Evolutionary conservation across 2,329 filamentous ascomycete genomes (phyloP).

Genomic region (Fusarium sp.): DNA sequence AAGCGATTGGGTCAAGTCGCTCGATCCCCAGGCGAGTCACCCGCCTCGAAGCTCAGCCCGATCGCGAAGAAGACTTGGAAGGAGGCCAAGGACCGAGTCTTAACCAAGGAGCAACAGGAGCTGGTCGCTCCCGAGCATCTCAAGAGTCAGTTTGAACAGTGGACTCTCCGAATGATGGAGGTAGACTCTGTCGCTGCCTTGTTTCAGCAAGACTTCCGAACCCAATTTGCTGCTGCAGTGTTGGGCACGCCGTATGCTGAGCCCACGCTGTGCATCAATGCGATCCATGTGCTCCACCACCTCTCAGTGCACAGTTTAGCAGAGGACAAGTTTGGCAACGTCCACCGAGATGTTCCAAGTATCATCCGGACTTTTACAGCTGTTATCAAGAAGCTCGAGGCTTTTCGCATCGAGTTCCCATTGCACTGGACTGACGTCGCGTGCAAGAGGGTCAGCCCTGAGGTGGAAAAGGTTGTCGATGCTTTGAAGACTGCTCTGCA

Average conservation of each 20-base stretch:
- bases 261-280: conserved; percentile 77
- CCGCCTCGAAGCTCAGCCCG: conserved; percentile 65
- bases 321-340: conserved; percentile 88
- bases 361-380: conserved; percentile 81
- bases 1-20: conserved; percentile 61
- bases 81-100: conserved; percentile 63
- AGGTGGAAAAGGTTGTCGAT: conserved; percentile 79
- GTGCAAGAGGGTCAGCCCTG: conserved; percentile 67
- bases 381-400: conserved; percentile 78
- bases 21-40: conserved; percentile 64
- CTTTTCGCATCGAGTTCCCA: conserved; percentile 71
- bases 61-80: conserved; percentile 65
- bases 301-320: conserved; percentile 80
- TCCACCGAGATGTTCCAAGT: conserved; percentile 83
- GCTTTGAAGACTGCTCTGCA: conserved; percentile 76
- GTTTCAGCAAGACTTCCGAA: conserved; percentile 79
- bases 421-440: conserved; percentile 86
- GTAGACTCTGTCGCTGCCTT: conserved; percentile 72
- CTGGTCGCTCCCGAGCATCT: conserved; percentile 66
- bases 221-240: conserved; percentile 76
- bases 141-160: conserved; percentile 62
- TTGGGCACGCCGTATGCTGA: conserved; percentile 82
- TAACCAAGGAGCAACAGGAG: conserved; percentile 69
- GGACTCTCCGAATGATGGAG: conserved; percentile 62
- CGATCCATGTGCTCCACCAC: conserved; percentile 77